phyloP scores from a whole-genome alignment of 2,329 filamentous ascomycete genomes.

The Hypoxylon sp. region DNA sequence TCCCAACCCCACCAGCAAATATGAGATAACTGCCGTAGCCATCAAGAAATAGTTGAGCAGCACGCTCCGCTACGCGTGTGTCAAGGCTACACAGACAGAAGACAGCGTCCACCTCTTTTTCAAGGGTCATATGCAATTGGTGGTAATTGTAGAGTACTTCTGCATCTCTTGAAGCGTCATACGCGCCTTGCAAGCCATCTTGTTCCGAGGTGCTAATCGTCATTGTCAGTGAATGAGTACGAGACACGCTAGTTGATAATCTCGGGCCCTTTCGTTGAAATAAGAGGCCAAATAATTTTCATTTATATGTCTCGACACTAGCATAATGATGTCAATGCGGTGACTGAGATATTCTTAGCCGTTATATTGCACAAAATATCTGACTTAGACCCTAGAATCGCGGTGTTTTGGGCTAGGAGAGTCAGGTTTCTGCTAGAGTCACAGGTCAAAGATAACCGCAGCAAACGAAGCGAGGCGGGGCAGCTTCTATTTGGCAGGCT shows the following conservation, averaged over 20 bases:
- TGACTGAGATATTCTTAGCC: background rate
- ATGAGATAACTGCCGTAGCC: slow-evolving; percentile 57
- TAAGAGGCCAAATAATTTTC: background rate
- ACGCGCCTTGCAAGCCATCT: background rate
- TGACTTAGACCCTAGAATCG: background rate
- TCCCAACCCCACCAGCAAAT: slow-evolving; percentile 60
- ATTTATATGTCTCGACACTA: background rate
- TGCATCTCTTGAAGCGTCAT: slow-evolving; percentile 52
- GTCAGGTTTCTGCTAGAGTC: no score
- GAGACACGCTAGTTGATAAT: background rate
- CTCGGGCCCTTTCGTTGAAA: background rate
- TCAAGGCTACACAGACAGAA: slow-evolving; percentile 64
- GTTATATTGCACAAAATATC: background rate
- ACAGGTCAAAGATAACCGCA: background rate
- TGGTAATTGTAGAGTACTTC: slow-evolving; percentile 60
- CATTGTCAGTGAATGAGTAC: background rate
- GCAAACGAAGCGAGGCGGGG: background rate
- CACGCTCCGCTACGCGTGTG: slow-evolving; percentile 58
- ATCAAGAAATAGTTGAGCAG: slow-evolving; percentile 59
- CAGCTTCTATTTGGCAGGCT: background rate
- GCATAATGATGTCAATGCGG: background rate
- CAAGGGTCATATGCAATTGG: slow-evolving; percentile 55
- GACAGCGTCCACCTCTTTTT: slow-evolving; percentile 56
- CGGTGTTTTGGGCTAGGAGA: background rate
- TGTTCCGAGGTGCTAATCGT: background rate